Evolutionary conservation across 495 filamentous ascomycete genomes (phyloP), one percentile per base, ranked within the genome.

Genomic region (Bryoglossum gracile): DNA sequence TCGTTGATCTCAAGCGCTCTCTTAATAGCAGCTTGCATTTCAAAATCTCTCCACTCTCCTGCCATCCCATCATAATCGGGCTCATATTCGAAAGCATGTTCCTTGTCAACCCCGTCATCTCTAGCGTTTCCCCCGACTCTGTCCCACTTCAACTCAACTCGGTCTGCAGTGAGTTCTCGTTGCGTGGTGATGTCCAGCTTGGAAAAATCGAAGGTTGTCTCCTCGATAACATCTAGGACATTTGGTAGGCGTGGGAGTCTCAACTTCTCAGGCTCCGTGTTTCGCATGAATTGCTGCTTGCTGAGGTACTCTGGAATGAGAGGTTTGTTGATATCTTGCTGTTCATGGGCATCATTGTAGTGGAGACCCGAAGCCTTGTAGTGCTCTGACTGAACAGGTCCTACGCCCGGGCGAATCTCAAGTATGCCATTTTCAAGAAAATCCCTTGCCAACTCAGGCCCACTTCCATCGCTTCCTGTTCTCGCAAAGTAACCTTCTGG

Each of bases 311-410:
- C 35, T 6, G 53, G 53, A 14, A 67, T 53, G 8, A 77, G 56
- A 14, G 66, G 68, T 21, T 50, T 53, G 17, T 24, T 28, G 0
- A 56, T 49, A 35, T 74, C 62, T 3, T 55, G 53, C 4, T 66
- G 43, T 0, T 66, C 28, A 36, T 78, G 74, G 0, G 62, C 61
- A 35, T 74, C 66, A n/a, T 24, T 25, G 4, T 43, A 14, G 34
- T 37, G 57, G 4, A 54, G 43, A 2, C 57, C 55, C 0, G 66
- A 68, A 9, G 63, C 58, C 0, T 53, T 33, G 38, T 77, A 78
- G 9, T 62, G 61, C 0, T 63, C 64, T 0, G 74, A 74, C 35
- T 78, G 67, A 2, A 75, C 58, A 3, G 57, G 68, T 16, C 73
- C 74, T 16, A 73, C 65, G 36, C 73, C 46, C 0, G 55, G 57